phyloP scores from a whole-genome alignment of 2,329 filamentous ascomycete genomes.

The Triangularia verruculosa region DNA sequence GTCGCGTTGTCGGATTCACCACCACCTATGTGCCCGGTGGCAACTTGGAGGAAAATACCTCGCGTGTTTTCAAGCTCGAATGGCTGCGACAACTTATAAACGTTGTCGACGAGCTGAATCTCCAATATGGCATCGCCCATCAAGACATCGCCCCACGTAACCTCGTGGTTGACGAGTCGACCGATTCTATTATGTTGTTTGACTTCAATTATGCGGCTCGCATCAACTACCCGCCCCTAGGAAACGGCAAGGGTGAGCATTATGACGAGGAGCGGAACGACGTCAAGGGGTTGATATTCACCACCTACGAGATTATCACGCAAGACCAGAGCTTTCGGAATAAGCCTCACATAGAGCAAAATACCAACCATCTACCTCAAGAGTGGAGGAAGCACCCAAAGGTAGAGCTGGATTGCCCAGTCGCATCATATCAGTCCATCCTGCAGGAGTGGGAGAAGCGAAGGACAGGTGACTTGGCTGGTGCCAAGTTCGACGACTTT shows the following conservation, averaged over 20 bases:
- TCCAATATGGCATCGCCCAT: slow-evolving; percentile 37
- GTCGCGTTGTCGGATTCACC: slow-evolving; percentile 7
- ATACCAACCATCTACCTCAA: slow-evolving; percentile 5
- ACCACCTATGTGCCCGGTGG: slow-evolving; percentile 6
- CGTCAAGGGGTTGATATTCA: slow-evolving; percentile 17
- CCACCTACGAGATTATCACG: slow-evolving; percentile 17
- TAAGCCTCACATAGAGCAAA: slow-evolving; percentile 7
- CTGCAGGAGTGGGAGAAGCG: neutral
- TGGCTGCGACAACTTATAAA: slow-evolving; percentile 38
- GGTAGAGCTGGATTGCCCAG: slow-evolving; percentile 7
- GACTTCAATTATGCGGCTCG: slow-evolving; percentile 9
- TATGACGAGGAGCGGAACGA: slow-evolving; percentile 12
- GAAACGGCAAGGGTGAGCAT: neutral
- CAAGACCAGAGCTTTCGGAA: slow-evolving; percentile 12
- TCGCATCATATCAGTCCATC: neutral
- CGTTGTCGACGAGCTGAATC: slow-evolving; percentile 39
- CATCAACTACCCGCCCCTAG: neutral
- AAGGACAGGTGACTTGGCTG: neutral
- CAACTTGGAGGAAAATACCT: slow-evolving; percentile 8
- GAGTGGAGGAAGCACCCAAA: slow-evolving; percentile 16
- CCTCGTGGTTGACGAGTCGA: slow-evolving; percentile 35
- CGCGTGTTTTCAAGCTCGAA: slow-evolving; percentile 33
- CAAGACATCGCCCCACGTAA: slow-evolving; percentile 40
- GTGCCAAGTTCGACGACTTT: neutral
- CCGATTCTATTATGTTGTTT: slow-evolving; percentile 33